Conservation (phyloP, 371 early-diverging fungal species). For the Phascolomyces articulosus region DNA sequence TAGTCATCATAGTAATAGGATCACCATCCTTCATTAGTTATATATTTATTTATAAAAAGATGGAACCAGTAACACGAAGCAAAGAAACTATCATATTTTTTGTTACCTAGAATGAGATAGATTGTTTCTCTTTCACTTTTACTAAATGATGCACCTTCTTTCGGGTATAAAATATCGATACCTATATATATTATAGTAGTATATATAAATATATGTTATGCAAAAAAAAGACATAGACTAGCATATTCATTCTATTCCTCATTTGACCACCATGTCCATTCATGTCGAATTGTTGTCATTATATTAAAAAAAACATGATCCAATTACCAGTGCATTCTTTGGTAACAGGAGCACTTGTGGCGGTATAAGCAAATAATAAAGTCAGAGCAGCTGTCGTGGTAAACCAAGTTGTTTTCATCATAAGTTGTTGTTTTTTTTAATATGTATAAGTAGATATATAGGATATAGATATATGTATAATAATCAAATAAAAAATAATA, state of each 20-base stretch:
- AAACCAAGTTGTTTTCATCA: neutral
- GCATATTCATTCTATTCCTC: no score
- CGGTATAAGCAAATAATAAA: neutral
- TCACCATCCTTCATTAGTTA: no score
- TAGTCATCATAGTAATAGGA: no score
- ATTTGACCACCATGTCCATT: neutral
- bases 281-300: no score
- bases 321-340: constrained; percentile 1
- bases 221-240: no score
- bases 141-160: constrained; percentile 6
- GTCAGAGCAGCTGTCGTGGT: neutral
- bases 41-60: neutral
- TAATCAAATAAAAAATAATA: no score
- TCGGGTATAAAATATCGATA: constrained; percentile 7
- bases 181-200: no score
- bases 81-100: neutral
- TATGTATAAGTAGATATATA: no score
- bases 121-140: neutral
- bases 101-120: constrained; percentile 12
- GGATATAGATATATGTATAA: no score
- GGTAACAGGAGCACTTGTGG: neutral
- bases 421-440: neutral
- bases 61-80: neutral
- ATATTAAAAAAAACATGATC: neutral
- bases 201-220: no score